Conservation (phyloP, 2,329 filamentous ascomycete genomes). For the Hirsutella thompsonii region DNA sequence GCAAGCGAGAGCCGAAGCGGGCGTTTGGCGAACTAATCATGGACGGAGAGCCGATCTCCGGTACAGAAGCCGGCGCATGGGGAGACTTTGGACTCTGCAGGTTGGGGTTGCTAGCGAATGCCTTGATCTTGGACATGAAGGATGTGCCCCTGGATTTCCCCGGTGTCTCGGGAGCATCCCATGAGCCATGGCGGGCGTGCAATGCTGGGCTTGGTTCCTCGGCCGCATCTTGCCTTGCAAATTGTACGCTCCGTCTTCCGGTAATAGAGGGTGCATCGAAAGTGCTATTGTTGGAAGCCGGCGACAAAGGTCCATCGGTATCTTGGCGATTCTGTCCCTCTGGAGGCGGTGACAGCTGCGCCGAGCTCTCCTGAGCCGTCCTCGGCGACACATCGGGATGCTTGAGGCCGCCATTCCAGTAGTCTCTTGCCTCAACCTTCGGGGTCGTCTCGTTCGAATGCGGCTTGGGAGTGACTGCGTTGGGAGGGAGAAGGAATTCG, state of each 20-base stretch:
- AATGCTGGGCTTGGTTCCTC: conserved; percentile 29
- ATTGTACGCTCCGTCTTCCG: conserved; percentile 56
- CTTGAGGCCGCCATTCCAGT: conserved; percentile 8
- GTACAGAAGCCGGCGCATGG: conserved; percentile 12
- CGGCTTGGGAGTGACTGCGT: conserved; percentile 1
- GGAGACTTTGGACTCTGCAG: conserved; percentile 33
- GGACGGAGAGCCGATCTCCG: conserved; percentile 25
- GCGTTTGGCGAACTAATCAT: conserved; percentile 34
- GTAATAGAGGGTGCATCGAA: conserved; percentile 1
- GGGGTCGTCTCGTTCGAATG: background rate
- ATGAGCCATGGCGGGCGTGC: conserved; percentile 51
- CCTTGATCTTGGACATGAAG: conserved; percentile 68
- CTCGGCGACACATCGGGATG: conserved; percentile 5
- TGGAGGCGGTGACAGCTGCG: background rate
- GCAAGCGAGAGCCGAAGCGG: conserved; percentile 33
- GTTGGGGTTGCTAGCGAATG: conserved; percentile 45
- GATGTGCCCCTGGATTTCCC: conserved; percentile 48
- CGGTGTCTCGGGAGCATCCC: conserved; percentile 49
- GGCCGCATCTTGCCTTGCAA: conserved; percentile 43
- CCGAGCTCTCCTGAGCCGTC: background rate
- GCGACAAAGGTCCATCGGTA: background rate
- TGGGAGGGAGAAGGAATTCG: conserved; percentile 4
- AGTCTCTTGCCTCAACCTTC: conserved; percentile 4
- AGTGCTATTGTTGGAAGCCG: background rate
- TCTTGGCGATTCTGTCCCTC: background rate